A percentile compares a stretch with the other conserved stretches of the same genome.
These are phyloP conservation scores for Venturia nashicola DNA, from an alignment of 2,329 filamentous ascomycete genomes.

Conservation along the genomic window DNA sequence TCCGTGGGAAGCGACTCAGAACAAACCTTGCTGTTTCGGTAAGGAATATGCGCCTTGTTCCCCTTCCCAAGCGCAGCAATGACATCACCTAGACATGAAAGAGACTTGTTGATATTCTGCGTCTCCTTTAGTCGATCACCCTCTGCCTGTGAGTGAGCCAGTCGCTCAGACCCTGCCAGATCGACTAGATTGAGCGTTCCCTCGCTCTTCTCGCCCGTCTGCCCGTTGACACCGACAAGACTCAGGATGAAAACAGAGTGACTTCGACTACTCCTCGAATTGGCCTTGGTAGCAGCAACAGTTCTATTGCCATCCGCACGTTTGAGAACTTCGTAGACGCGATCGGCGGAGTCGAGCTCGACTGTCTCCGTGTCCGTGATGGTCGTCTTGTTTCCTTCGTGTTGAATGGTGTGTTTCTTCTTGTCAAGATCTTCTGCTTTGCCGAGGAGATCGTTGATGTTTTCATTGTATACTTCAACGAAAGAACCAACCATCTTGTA, in stretches of 20 bases:
- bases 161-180: constrained; percentile 80
- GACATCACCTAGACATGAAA: constrained; percentile 87
- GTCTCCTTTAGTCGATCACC: constrained; percentile 87
- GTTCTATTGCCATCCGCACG: constrained; percentile 77
- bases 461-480: constrained; percentile 97
- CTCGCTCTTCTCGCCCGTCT: constrained; percentile 74
- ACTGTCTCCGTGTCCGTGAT: constrained; percentile 73
- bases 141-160: constrained; percentile 76
- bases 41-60: constrained; percentile 63
- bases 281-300: constrained; percentile 93
- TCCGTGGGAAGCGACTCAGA: too few species aligned
- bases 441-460: constrained; percentile 79
- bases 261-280: constrained; percentile 85
- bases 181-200: constrained; percentile 94
- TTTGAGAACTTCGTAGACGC: constrained; percentile 67
- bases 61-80: constrained; percentile 69
- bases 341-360: constrained; percentile 62
- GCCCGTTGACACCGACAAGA: constrained; percentile 51
- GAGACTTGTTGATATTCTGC: constrained; percentile 91
- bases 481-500: constrained; percentile 94
- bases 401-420: constrained; percentile 81
- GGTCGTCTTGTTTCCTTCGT: constrained; percentile 65
- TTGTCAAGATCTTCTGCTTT: constrained; percentile 59
- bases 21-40: constrained; percentile 80
- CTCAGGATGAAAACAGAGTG: constrained; percentile 92